A percentile compares a stretch with the other conserved stretches of the same genome.
These are phyloP conservation scores for Phytomonas sp. DNA, from an alignment of 208 protist species.

Conservation along the genomic window DNA sequence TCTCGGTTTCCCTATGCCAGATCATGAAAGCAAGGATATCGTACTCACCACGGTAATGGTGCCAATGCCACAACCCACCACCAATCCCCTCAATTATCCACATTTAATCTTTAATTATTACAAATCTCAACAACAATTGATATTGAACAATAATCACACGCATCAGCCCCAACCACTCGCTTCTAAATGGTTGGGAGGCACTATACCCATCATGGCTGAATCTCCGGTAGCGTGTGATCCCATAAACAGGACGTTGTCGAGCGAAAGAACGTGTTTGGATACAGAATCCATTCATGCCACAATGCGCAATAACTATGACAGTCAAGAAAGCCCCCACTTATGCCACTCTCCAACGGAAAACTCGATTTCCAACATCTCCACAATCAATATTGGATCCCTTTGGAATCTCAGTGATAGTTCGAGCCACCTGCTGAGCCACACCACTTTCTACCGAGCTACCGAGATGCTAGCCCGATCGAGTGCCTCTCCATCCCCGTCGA, in stretches of 20 bases:
- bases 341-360: not conserved
- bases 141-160: not conserved
- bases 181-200: not conserved
- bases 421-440: not conserved
- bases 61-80: not conserved
- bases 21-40: not conserved
- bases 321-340: not conserved
- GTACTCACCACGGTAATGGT: not conserved
- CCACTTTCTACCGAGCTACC: not conserved
- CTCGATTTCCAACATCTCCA: not conserved
- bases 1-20: not conserved
- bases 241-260: not conserved
- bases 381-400: not conserved
- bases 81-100: not conserved
- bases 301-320: not conserved
- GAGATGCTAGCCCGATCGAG: not conserved
- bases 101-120: conserved; percentile 4
- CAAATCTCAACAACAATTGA: not conserved
- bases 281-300: not conserved
- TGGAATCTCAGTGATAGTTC: not conserved
- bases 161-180: not conserved
- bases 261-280: not conserved
- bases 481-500: not conserved
- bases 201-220: not conserved
- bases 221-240: not conserved